Evolutionary conservation across 2,329 filamentous ascomycete genomes (phyloP).

Genomic region (Fusarium musae): DNA sequence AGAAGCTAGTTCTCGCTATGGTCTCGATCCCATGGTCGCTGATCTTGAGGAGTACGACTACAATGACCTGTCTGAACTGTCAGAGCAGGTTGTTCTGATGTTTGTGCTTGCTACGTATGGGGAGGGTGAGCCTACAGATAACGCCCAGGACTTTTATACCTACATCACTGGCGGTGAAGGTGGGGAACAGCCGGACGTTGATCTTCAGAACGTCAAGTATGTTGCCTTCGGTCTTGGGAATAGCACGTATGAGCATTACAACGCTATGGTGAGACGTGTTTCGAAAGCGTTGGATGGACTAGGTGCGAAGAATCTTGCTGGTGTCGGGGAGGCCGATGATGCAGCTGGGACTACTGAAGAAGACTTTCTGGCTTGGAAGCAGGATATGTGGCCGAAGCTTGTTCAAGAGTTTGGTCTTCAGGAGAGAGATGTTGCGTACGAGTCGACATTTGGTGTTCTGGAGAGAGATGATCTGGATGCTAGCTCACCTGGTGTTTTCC

Average conservation of each 20-base stretch:
- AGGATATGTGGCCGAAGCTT: neutral
- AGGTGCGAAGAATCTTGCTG: neutral
- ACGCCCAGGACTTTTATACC: neutral
- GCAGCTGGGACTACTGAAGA: neutral
- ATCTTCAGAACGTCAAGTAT: neutral
- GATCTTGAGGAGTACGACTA: slow-evolving; percentile 4
- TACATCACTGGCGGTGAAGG: neutral
- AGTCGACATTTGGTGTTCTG: neutral
- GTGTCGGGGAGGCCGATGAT: neutral
- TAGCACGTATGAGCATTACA: neutral
- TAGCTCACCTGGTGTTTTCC: neutral
- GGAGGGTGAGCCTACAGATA: neutral
- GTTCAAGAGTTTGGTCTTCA: neutral
- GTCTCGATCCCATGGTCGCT: neutral
- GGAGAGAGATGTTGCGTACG: neutral
- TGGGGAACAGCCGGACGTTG: neutral
- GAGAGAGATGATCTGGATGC: neutral
- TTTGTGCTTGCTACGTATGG: neutral
- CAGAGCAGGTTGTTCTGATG: neutral
- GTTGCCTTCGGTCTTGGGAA: neutral
- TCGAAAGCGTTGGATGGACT: neutral
- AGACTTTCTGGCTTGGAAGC: neutral
- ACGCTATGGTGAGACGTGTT: neutral
- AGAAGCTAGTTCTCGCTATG: neutral
- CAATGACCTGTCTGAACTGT: neutral